Percentiles rank a stretch among this genome's conserved stretches.
phyloP scores from a whole-genome alignment of 2,329 filamentous ascomycete species.

The Claviceps sp. region DNA sequence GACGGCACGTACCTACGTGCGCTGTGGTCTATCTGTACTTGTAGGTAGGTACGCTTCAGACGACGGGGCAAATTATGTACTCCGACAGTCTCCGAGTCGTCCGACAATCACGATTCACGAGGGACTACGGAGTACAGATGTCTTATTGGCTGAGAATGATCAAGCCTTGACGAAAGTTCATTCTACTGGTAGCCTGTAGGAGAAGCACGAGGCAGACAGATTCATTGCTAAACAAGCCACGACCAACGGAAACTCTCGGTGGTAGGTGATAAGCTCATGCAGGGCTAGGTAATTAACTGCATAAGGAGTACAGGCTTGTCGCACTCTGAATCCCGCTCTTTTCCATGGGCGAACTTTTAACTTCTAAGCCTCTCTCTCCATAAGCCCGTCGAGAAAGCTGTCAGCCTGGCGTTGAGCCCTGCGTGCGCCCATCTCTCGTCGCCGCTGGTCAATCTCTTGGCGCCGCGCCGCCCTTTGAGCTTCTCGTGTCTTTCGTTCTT shows the following conservation, averaged over 20 bases:
- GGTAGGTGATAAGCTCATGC: not conserved
- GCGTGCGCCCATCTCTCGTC: constrained; percentile 46
- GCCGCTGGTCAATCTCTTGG: constrained; percentile 50
- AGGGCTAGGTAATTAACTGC: not conserved
- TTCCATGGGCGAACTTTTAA: not conserved
- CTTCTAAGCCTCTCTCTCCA: constrained; percentile 3
- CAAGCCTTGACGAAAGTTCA: not conserved
- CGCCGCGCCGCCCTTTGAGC: constrained; percentile 45
- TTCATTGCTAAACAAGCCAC: not conserved
- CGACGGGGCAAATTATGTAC: too few species aligned
- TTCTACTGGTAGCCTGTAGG: not conserved
- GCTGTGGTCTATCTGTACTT: too few species aligned
- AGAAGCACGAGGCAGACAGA: not conserved
- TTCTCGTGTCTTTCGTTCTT: constrained; percentile 40
- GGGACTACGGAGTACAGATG: too few species aligned
- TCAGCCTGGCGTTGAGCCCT: constrained; percentile 57
- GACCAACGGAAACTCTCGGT: not conserved
- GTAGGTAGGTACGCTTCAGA: too few species aligned
- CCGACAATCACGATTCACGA: too few species aligned
- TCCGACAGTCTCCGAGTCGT: too few species aligned
- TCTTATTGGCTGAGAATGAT: too few species aligned
- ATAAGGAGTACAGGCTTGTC: not conserved
- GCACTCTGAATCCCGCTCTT: not conserved
- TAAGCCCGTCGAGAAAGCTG: constrained; percentile 52
- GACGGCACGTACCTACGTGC: too few species aligned